Base-by-base conservation (phyloP, 164 flowering plant genomes). In the Chimonanthus praecox region DNA sequence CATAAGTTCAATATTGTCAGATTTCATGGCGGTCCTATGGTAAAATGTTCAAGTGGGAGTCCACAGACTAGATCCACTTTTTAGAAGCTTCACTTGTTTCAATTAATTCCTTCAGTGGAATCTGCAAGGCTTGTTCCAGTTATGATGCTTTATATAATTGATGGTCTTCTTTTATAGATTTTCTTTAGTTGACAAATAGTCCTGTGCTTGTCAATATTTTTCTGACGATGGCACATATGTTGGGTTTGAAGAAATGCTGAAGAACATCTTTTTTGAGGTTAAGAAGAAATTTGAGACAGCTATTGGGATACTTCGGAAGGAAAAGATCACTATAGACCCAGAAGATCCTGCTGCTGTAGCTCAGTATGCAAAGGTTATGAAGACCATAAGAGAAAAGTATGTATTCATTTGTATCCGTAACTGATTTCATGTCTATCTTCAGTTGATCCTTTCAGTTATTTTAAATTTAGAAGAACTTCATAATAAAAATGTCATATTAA, bases 251-350 rank as follows among this genome's bases (percentile, higher is more conserved):
- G 98, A 93, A 77, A 88, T 93, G 92, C 75, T 95, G 91, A 95
- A 92, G 90, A 80, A 84, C 81, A 86, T 95, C 50, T 95, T 92
- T 78, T 73, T 84, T 63, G 99, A 95, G 68, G 87, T 95, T 21
- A 93, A 93, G 88, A 92, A 88, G 48, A 95, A 93, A 79, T 93
- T 89, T 82, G 97, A 93, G 87, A 88, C 88, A 47, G 99, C 99
- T 66, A 20, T 95, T 45, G 89, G 88, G 44, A 64, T 95, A 9
- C 83, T 95, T 43, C 78, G 86, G 71, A 85, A 88, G 84, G 99
- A 95, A 82, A 93, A 93, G 85, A 95, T 95, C 80, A 89, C 95
- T 74, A 92, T 95, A 18, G 97, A 79, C 72, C 99, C 98, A 47
- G 90, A 92, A 0, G 92, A 93, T 82, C 95, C 94, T 46, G 91